Base-by-base conservation (phyloP, 148 eudicot genomes). In the Salicornia ramosissima region DNA sequence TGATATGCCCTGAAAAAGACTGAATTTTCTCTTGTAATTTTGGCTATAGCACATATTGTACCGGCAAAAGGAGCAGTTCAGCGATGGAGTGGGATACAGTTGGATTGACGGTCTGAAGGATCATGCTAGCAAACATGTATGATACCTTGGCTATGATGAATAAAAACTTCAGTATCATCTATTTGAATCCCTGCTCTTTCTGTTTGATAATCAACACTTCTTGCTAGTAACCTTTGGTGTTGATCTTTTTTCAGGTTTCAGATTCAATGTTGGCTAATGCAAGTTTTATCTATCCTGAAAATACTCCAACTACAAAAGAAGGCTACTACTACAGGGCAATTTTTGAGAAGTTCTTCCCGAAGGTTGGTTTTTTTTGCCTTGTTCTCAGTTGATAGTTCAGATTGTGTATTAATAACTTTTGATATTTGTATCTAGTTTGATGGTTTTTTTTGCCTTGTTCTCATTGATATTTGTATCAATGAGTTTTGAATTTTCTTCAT, bases 81-180 rank as follows among this genome's bases (percentile, higher is more conserved):
- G 98, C 77, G 98, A 93, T 77, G 98, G 98, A 70, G 98, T 90
- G 33, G 98, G 98, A 40, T 93, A 93, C 84, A 93, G 98, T 78
- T 93, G 98, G 98, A 93, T 93, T 72, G 98, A 93, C 68, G 95
- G 98, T 34, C 76, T 93, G 81, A 93, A 90, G 79, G 96, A 93
- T 65, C 96, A 93, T 54, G 98, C 98, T 31, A 77, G 85, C 84
- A 66, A 80, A 70, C 95, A 81, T 65, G 98, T 88, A 80, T 34
- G 79, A 1, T 24, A 31, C 53, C 67, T 57, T 30, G 40, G 13
- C 45, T 51, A 62, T 40, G 36, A 60, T 59, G 31, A 53, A 56
- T 40, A 36, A 52, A 26, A 16, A 18, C 60, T 50, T 71, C 26
- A 29, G n/a, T 46, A 45, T 47, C 19, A 39, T 63, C 10, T 22